Conservation (phyloP, 192 early-diverging fungal genomes). For the Irineochytrium annulatum region DNA sequence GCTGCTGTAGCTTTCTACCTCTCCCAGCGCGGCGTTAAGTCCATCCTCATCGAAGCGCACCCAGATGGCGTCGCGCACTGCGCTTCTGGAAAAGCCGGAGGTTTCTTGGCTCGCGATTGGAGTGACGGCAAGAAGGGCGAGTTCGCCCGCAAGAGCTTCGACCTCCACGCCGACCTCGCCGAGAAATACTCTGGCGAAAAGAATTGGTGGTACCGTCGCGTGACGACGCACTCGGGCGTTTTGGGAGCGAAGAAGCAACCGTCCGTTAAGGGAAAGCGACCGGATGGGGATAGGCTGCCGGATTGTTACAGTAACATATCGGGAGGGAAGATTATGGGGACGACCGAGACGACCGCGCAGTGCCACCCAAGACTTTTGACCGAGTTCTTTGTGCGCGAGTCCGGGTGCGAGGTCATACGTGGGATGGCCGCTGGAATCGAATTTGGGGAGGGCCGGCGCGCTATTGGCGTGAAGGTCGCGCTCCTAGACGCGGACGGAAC, state of each 20-base stretch:
- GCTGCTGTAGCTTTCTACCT: constrained; percentile 14
- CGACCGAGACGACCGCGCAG: constrained; percentile 9
- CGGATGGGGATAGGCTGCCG: too few relatives aligned
- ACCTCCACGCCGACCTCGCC: constrained; percentile 13
- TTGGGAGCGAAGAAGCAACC: too few relatives aligned
- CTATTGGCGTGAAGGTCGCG: too few relatives aligned
- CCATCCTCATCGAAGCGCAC: constrained; percentile 4
- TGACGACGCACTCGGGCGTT: too few relatives aligned
- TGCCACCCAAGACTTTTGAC: constrained; percentile 9
- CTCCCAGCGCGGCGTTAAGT: neutral
- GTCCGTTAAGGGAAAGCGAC: too few relatives aligned
- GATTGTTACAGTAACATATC: too few relatives aligned
- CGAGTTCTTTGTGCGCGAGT: too few relatives aligned
- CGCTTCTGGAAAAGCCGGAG: constrained; percentile 19
- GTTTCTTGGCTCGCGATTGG: constrained; percentile 17
- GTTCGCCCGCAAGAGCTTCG: constrained; percentile 3
- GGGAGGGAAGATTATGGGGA: too few relatives aligned
- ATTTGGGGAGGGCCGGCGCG: too few relatives aligned
- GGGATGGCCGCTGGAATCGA: too few relatives aligned
- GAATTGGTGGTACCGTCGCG: constrained; percentile 9
- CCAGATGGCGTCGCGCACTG: constrained; percentile 6
- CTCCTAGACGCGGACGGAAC: too few relatives aligned
- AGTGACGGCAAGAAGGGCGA: neutral
- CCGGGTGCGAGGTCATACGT: too few relatives aligned
- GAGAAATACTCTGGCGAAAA: neutral